Base-by-base conservation (phyloP, 495 filamentous ascomycete genomes). In the Extremus antarcticus region DNA sequence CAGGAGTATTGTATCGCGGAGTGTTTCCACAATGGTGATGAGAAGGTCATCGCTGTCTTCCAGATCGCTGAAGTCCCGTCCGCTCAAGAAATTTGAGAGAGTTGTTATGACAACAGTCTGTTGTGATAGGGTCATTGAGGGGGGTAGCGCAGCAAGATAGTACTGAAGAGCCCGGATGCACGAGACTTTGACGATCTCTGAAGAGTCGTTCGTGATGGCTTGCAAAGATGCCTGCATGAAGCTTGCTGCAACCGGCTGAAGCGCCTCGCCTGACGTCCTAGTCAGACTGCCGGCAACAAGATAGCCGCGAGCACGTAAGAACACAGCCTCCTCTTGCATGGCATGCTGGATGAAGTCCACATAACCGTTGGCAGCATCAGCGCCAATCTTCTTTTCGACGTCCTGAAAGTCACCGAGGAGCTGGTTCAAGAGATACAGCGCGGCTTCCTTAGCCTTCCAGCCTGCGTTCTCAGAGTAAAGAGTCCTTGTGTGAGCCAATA, bases 141-240 rank as follows among this genome's bases (percentile, higher is more conserved):
- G 61, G 11, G 79, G 73, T 46, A 82, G 61, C 7, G 82, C 74
- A 38, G 75, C 78, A 23, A 95, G 73, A 50, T 91, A 86, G 64
- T 87, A 85, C 66, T 96, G 90, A 40, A 96, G 68, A 0, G 88
- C 84, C 56, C 90, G 91, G 55, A 97, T 86, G 65, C 87, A 90
- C 13, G 92, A 81, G 23, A 95, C 94, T 67, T 90, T 86, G 24
- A 97, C 90, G 29, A 98, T 76, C 64, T 94, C 90, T 3, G 87
- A 82, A 4, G 81, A 70, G 50, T 95, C 91, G 21, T 74, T 69
- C 17, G 80, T 77, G 50, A 95, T 85, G 23, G 82, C 82, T 35
- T 85, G 82, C 47, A 95, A 74, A 1, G 87, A 83, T 32, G 78
- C 78, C 52, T 92, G 82, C 53, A 95, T 75, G 57, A 95, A 83